phyloP scores from a whole-genome alignment of 2,329 filamentous ascomycete genomes.

The Trichoderma atroviride region DNA sequence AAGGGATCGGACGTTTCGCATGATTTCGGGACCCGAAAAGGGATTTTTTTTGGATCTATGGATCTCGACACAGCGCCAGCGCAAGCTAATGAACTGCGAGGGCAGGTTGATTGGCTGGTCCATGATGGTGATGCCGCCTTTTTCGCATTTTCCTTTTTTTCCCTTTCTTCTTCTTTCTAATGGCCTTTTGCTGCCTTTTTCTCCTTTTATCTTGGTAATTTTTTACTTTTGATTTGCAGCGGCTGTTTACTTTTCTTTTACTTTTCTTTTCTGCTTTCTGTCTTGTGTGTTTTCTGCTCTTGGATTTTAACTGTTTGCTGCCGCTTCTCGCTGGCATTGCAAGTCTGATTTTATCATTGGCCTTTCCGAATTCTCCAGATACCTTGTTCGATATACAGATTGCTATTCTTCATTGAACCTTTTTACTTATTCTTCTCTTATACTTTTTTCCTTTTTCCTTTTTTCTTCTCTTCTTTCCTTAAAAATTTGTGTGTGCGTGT shows the following conservation, averaged over 20 bases:
- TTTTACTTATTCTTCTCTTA: conserved; percentile 20
- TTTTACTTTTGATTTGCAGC: conserved; percentile 29
- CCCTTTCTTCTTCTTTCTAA: conserved; percentile 49
- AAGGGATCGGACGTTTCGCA: conserved; percentile 34
- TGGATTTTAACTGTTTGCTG: conserved; percentile 26
- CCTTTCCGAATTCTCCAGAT: conserved; percentile 48
- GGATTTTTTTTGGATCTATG: conserved; percentile 38
- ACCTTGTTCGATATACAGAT: conserved; percentile 63
- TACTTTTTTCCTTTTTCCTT: not conserved
- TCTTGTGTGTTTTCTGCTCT: conserved; percentile 3
- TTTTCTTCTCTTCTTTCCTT: not conserved
- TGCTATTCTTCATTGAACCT: conserved; percentile 29
- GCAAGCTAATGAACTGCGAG: conserved; percentile 51
- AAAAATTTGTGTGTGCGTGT: not conserved
- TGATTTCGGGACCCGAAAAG: conserved; percentile 32
- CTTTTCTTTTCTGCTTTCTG: conserved; percentile 33
- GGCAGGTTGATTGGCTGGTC: conserved; percentile 54
- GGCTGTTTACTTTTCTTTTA: conserved; percentile 25
- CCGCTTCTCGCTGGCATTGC: conserved; percentile 11
- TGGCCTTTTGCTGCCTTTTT: conserved; percentile 43
- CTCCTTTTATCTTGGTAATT: conserved; percentile 31
- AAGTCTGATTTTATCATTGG: conserved; percentile 30
- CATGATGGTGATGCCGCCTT: conserved; percentile 45
- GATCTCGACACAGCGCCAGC: conserved; percentile 38
- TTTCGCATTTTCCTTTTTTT: conserved; percentile 38